A percentile compares a stretch with the other conserved stretches of the same genome.
Evolutionary conservation across 257 asterid genomes (phyloP).

Genomic region (Nicotiana undulata): DNA sequence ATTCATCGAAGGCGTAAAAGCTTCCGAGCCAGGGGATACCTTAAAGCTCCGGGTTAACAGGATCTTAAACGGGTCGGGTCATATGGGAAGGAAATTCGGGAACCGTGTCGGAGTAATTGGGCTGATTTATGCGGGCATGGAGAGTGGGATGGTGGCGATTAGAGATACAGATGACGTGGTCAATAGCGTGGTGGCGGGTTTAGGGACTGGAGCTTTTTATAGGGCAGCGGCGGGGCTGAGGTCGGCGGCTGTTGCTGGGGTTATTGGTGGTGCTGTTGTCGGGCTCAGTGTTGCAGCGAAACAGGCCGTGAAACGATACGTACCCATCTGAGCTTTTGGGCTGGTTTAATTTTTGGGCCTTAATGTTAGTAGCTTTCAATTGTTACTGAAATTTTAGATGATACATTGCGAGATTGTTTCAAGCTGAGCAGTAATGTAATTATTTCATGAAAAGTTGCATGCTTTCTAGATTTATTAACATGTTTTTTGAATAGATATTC

Average conservation of each 20-base stretch:
- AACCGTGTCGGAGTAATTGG: constrained; percentile 18
- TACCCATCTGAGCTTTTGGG: constrained; percentile 33
- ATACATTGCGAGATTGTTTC: background rate
- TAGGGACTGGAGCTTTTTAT: constrained; percentile 55
- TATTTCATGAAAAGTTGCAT: background rate
- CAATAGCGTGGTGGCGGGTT: constrained; percentile 65
- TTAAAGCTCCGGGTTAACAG: constrained; percentile 13
- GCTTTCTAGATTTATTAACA: background rate
- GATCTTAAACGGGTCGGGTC: constrained; percentile 16
- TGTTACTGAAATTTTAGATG: background rate
- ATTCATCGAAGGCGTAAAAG: background rate
- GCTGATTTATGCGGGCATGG: constrained; percentile 16
- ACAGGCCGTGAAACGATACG: constrained; percentile 54
- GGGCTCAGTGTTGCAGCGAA: constrained; percentile 50
- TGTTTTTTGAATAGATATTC: background rate
- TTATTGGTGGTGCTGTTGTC: constrained; percentile 55
- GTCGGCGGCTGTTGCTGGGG: constrained; percentile 75
- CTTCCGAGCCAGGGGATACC: constrained; percentile 13
- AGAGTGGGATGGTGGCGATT: constrained; percentile 29
- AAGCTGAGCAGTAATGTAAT: background rate
- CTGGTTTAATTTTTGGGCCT: background rate
- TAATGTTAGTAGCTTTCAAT: background rate
- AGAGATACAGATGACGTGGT: constrained; percentile 62
- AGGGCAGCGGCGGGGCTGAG: constrained; percentile 67
- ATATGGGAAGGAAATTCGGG: constrained; percentile 11